Conservation (phyloP, 2,329 filamentous ascomycete species). For the Trichoderma gracile region DNA sequence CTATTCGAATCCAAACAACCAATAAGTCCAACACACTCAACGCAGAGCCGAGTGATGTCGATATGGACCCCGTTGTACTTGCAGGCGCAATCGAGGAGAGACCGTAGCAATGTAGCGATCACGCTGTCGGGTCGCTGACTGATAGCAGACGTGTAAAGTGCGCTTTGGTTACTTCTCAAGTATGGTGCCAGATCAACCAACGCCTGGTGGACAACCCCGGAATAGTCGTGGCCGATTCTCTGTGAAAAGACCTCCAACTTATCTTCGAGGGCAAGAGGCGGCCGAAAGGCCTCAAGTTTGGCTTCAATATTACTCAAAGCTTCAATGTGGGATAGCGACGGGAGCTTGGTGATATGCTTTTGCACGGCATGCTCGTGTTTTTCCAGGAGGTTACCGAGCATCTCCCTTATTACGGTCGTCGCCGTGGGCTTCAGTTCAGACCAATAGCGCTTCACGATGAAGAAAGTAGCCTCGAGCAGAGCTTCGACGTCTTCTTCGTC, state of each 20-base stretch:
- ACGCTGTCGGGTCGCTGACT: conserved; percentile 81
- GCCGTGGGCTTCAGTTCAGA: conserved; percentile 60
- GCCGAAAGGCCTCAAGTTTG: conserved; percentile 66
- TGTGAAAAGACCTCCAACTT: conserved; percentile 70
- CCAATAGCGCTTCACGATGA: conserved; percentile 85
- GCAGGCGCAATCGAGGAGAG: conserved; percentile 80
- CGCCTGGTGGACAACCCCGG: conserved; percentile 79
- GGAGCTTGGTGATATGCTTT: conserved; percentile 71
- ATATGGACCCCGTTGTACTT: conserved; percentile 70
- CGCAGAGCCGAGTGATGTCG: conserved; percentile 71
- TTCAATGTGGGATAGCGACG: conserved; percentile 71
- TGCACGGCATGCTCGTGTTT: conserved; percentile 61
- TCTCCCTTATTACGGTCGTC: conserved; percentile 58
- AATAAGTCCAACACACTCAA: conserved; percentile 81
- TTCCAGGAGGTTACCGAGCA: conserved; percentile 67
- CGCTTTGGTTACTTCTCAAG: conserved; percentile 70
- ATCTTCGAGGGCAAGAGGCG: conserved; percentile 48
- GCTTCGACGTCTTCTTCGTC: conserved; percentile 76
- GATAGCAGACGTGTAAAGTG: conserved; percentile 75
- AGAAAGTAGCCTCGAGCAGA: conserved; percentile 85
- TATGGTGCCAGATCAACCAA: conserved; percentile 75
- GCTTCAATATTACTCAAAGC: conserved; percentile 67
- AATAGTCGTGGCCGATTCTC: conserved; percentile 79
- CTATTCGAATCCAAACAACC: conserved; percentile 91
- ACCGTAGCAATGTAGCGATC: conserved; percentile 69